A percentile compares a stretch with the other conserved stretches of the same genome.
Conservation (phyloP, 2,329 filamentous ascomycete genomes). For the Fusarium verrucosum region DNA sequence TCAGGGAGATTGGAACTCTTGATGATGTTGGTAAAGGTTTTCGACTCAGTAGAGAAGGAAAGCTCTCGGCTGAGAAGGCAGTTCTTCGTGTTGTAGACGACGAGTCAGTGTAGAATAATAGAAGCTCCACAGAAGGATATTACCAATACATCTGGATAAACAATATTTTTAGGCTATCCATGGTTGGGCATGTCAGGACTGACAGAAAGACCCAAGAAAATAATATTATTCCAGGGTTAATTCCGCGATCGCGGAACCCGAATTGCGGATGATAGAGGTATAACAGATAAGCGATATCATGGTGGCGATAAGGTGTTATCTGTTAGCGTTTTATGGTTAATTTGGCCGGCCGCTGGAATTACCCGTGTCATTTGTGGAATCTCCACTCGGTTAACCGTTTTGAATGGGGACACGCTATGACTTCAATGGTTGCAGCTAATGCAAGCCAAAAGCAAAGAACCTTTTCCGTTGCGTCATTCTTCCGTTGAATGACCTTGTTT, state of each 20-base stretch:
- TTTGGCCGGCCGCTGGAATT: no score
- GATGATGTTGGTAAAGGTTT: not conserved
- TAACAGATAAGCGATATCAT: not conserved
- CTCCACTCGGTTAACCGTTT: not conserved
- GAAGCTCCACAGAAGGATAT: rapidly evolving
- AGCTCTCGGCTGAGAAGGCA: constrained; percentile 7
- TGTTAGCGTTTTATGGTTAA: not conserved
- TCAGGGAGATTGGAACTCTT: not conserved
- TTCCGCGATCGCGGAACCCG: constrained; percentile 1
- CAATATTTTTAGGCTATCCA: not conserved
- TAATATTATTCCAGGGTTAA: not conserved
- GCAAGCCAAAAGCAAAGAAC: not conserved
- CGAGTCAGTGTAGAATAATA: no score
- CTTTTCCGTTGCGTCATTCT: constrained; percentile 2
- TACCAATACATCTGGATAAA: not conserved
- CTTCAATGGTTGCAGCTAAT: not conserved
- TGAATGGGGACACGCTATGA: not conserved
- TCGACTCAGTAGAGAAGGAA: constrained; percentile 4
- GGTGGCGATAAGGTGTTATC: rapidly evolving
- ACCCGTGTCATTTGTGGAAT: constrained; percentile 1
- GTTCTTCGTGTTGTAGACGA: not conserved
- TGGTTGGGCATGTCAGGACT: not conserved
- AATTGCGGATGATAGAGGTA: not conserved
- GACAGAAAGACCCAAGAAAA: not conserved
- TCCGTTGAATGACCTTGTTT: no score